These are phyloP conservation scores for Pythium phragmitis DNA, from an alignment of 352 stramenopile genomes.

Conservation along the genomic window DNA sequence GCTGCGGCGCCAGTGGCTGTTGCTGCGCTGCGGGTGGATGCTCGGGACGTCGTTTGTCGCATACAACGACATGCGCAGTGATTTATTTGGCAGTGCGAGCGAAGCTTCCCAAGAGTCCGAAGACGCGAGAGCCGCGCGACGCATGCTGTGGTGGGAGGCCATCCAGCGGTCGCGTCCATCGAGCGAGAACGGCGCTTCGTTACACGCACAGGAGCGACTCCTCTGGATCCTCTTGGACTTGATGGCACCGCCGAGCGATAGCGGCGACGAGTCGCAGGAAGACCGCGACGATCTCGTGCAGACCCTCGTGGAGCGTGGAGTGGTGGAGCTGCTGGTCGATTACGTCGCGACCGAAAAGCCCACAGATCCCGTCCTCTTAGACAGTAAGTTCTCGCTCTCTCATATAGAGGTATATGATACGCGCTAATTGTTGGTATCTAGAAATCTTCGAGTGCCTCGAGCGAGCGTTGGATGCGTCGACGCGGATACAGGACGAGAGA, in stretches of 20 bases:
- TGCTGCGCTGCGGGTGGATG: conserved; percentile 31
- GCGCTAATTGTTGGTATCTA: not conserved
- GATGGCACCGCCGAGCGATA: not conserved
- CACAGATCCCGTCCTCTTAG: conserved; percentile 30
- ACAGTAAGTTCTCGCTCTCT: conserved; percentile 31
- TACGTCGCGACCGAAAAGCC: conserved; percentile 34
- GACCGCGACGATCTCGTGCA: conserved; percentile 21
- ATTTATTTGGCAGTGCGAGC: conserved; percentile 18
- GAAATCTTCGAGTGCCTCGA: conserved; percentile 18
- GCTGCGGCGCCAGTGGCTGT: conserved; percentile 13
- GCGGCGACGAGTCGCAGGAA: conserved; percentile 19
- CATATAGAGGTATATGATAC: no score
- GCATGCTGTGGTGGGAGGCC: conserved; percentile 29
- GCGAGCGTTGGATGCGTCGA: conserved; percentile 18
- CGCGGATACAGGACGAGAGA: conserved; percentile 28
- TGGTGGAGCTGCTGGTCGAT: conserved; percentile 37
- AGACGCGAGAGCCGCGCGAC: conserved; percentile 3
- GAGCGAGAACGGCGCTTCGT: not conserved
- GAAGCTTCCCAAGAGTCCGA: not conserved
- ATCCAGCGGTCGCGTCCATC: conserved; percentile 14
- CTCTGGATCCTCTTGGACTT: conserved; percentile 21
- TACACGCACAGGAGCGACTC: conserved; percentile 8
- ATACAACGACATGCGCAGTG: conserved; percentile 23
- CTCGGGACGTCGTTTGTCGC: conserved; percentile 31
- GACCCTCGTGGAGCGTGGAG: conserved; percentile 30